Percentiles rank a stretch among this genome's conserved stretches.
Evolutionary conservation across 1,284 basidiomycete species (phyloP).

Genomic region (Baeospora myosura): DNA sequence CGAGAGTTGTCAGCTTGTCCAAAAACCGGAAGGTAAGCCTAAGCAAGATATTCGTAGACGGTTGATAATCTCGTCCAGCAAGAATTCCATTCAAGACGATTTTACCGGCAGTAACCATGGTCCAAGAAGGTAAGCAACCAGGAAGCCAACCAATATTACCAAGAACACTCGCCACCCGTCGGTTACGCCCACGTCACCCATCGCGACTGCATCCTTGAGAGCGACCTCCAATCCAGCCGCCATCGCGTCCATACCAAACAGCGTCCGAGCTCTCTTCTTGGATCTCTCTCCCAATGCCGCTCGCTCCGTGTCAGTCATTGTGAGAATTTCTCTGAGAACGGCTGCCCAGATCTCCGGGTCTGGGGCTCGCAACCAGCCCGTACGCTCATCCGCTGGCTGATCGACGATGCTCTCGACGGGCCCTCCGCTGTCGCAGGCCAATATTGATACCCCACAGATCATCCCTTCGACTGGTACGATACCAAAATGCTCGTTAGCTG

Average conservation of each 20-base stretch:
- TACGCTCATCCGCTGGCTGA: conserved; percentile 28
- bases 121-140: not conserved
- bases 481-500: conserved; percentile 93
- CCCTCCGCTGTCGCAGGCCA: conserved; percentile 87
- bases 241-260: conserved; percentile 52
- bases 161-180: not conserved
- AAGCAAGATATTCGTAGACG: too few species aligned
- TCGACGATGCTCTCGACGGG: conserved; percentile 83
- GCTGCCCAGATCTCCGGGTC: conserved; percentile 61
- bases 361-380: conserved; percentile 70
- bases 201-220: conserved; percentile 41
- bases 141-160: not conserved
- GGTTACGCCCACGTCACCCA: conserved; percentile 28
- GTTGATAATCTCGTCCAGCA: too few species aligned
- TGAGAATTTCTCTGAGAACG: conserved; percentile 56
- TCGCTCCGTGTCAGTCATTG: conserved; percentile 40
- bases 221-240: conserved; percentile 52
- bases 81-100: not conserved
- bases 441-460: conserved; percentile 84
- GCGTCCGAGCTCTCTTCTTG: conserved; percentile 14
- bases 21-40: not conserved
- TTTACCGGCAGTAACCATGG: not conserved
- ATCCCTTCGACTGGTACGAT: conserved; percentile 96
- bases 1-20: not conserved
- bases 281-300: conserved; percentile 46